Base-by-base conservation (phyloP, 345 rosid genomes). In the Geranium brycei region DNA sequence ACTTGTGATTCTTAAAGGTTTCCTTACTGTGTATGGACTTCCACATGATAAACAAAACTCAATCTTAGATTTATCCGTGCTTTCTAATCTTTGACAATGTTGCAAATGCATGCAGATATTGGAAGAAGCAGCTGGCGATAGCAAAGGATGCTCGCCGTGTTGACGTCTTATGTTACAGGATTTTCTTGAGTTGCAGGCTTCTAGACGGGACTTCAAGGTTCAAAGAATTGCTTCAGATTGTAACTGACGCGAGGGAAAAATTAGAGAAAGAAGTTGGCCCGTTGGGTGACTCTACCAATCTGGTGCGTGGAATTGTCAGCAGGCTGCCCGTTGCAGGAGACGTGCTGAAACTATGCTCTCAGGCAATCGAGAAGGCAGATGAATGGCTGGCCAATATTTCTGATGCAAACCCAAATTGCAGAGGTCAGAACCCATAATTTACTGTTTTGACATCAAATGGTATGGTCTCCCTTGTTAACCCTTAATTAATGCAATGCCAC, bases 121-220 rank as follows among this genome's bases (percentile, higher is more conserved):
- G 95, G 97, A 90, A 85, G 82, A 90, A 88, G 82, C 99, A 93
- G 76, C 80, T 93, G 13, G 68, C 69, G 62, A 76, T 80, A 58
- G 95, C 97, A 14, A 90, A 87, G 75, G 97, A 88, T 78, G 99
- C 99, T 35, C 83, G 99, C 15, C 75, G 97, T 41, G 66, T 90
- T 55, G 99, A 95, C 68, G 86, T 84, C 51, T 78, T 95, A 1
- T 91, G 97, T 70, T 78, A 83, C 73, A 84, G 99, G 77, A 88
- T 95, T 68, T 84, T 72, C 75, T 73, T 95, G 76, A 78, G 97
- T 79, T 87, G 71, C 73, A 81, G 91, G 72, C 84, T 95, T 67
- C 83, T 95, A 14, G 78, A 78, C 31, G 95, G 87, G 60, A 95
- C 96, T 73, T 79, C 78, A 66, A 62, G 84, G 68, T 91, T 88